A percentile compares a stretch with the other conserved stretches of the same genome.
phyloP scores from a whole-genome alignment of 768 basidiomycete genomes.

The Megacollybia marginata region DNA sequence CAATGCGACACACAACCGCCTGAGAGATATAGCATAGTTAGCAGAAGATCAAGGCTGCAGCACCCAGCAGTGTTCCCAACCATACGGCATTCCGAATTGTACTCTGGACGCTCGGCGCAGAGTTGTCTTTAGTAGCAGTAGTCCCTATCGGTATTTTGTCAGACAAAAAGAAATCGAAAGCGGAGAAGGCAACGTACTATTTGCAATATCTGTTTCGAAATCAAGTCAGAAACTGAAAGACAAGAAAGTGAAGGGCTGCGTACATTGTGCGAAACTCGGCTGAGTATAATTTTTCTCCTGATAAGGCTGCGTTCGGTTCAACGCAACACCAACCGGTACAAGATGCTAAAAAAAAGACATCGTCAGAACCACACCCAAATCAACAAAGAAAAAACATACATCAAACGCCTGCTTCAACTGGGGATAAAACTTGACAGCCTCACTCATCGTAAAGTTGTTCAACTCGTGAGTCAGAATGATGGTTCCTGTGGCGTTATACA shows the following conservation, averaged over 20 bases:
- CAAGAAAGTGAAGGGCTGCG: constrained; percentile 6
- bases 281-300: constrained; percentile 35
- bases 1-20: no score
- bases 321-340: constrained; percentile 45
- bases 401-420: constrained; percentile 37
- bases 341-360: constrained; percentile 25
- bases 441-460: constrained; percentile 54
- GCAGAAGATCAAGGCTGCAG: no score
- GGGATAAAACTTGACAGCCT: constrained; percentile 45
- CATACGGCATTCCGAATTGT: no score
- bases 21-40: no score
- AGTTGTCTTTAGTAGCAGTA: no score
- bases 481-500: constrained; percentile 36
- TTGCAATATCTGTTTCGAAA: no score
- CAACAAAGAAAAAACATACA: constrained; percentile 18
- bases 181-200: no score
- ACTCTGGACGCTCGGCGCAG: no score
- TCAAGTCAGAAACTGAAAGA: no score
- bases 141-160: no score
- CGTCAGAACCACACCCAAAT: neutral
- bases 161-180: no score
- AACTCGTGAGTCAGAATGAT: constrained; percentile 55
- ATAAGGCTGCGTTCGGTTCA: constrained; percentile 47
- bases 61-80: no score
- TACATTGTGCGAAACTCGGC: constrained; percentile 43